Conservation (phyloP, 2,329 filamentous ascomycete species). For the Monilinia polystroma region DNA sequence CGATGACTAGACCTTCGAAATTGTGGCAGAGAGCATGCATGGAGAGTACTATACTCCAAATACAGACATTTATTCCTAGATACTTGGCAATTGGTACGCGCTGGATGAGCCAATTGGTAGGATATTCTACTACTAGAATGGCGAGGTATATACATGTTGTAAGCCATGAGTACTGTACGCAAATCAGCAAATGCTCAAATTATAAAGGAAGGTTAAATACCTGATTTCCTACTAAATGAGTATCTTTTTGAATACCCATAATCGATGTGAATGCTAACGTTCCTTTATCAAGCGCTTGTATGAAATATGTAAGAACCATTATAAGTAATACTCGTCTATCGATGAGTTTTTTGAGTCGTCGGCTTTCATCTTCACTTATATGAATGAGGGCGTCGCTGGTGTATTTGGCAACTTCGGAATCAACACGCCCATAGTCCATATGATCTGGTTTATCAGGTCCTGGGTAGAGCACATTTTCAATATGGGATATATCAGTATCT, state of each 20-base stretch:
- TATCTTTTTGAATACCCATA: slow-evolving; percentile 35
- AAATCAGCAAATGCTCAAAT: slow-evolving; percentile 47
- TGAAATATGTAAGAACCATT: slow-evolving; percentile 62
- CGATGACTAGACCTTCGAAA: slow-evolving; percentile 59
- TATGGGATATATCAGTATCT: slow-evolving; percentile 7
- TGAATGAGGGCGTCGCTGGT: slow-evolving; percentile 54
- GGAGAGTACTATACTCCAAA: slow-evolving; percentile 17
- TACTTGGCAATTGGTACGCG: slow-evolving; percentile 20
- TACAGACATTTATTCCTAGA: slow-evolving; percentile 13
- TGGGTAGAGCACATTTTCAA: slow-evolving; percentile 10
- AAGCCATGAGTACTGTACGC: slow-evolving; percentile 33
- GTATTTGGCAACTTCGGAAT: slow-evolving; percentile 71
- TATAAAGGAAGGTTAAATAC: slow-evolving; percentile 50
- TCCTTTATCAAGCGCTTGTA: slow-evolving; percentile 42
- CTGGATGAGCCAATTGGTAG: slow-evolving; percentile 41
- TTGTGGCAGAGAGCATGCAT: slow-evolving; percentile 46
- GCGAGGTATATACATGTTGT: slow-evolving; percentile 36
- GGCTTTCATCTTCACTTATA: slow-evolving; percentile 60
- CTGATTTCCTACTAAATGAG: slow-evolving; percentile 49
- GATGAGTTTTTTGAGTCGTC: slow-evolving; percentile 61
- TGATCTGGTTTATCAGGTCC: slow-evolving; percentile 45
- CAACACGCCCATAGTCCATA: slow-evolving; percentile 59
- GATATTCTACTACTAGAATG: slow-evolving; percentile 42
- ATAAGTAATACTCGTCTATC: slow-evolving; percentile 65
- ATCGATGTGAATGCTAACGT: slow-evolving; percentile 37